Evolutionary conservation across 495 filamentous ascomycete genomes (phyloP).

Genomic region (Aspergillus incahuasiensis): DNA sequence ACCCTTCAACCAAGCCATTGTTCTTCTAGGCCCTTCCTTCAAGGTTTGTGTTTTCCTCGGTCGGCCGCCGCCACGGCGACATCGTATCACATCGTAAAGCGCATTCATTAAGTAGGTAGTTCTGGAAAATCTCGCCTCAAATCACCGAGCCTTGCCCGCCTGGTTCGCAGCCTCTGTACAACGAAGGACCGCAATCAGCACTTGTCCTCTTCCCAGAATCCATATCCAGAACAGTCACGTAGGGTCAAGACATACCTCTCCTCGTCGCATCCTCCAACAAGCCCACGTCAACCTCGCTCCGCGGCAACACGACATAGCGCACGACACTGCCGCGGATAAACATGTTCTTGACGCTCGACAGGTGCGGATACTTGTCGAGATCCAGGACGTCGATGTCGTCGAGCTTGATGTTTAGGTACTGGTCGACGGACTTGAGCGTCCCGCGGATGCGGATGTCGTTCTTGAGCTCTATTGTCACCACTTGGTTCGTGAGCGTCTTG

Average conservation of each 20-base stretch:
- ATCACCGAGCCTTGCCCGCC: constrained; percentile 44
- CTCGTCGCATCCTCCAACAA: constrained; percentile 93
- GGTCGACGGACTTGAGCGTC: constrained; percentile 92
- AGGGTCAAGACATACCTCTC: constrained; percentile 64
- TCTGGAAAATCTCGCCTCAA: constrained; percentile 2
- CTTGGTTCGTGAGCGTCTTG: constrained; percentile 97
- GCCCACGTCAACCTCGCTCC: constrained; percentile 80
- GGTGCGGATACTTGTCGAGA: constrained; percentile 85
- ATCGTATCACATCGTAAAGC: constrained; percentile 26
- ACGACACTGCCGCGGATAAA: constrained; percentile 97
- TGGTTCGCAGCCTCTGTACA: constrained; percentile 49
- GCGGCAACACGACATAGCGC: constrained; percentile 88
- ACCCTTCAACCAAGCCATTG: not conserved
- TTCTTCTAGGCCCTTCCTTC: constrained; percentile 4
- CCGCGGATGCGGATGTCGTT: constrained; percentile 97
- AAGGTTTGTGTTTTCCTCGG: not conserved
- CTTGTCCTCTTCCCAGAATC: not conserved
- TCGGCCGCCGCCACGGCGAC: constrained; percentile 7
- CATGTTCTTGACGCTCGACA: constrained; percentile 95
- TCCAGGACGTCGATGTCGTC: constrained; percentile 91
- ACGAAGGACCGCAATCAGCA: too few relatives aligned
- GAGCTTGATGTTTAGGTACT: constrained; percentile 98
- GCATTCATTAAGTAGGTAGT: constrained; percentile 9
- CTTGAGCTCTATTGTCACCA: constrained; percentile 95
- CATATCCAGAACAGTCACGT: too few relatives aligned